Percentiles rank a stretch among this genome's conserved stretches.
Evolutionary conservation across 352 stramenopile genomes (phyloP).

Genomic region (Phytophthora pini): DNA sequence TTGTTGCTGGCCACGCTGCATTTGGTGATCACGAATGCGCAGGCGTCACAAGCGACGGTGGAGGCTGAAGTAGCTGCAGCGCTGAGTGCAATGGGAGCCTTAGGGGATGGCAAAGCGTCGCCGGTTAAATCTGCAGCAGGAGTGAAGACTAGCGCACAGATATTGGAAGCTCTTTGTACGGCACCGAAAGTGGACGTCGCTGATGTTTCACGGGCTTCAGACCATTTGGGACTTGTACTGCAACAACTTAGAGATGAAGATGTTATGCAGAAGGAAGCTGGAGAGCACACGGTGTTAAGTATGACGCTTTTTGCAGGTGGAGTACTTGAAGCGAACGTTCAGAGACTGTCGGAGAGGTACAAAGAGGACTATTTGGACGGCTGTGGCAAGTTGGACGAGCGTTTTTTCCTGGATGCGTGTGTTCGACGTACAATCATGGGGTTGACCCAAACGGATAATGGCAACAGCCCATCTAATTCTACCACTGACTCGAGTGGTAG

Average conservation of each 20-base stretch:
- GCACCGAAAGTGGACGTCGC: slow-evolving; percentile 53
- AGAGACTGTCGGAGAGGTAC: slow-evolving; percentile 47
- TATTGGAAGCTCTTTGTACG: slow-evolving; percentile 56
- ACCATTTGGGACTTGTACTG: slow-evolving; percentile 50
- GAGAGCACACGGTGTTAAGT: slow-evolving; percentile 14
- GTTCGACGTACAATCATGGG: slow-evolving; percentile 48
- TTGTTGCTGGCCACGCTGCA: slow-evolving; percentile 79
- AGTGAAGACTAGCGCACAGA: slow-evolving; percentile 31
- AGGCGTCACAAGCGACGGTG: slow-evolving; percentile 51
- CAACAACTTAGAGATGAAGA: slow-evolving; percentile 41
- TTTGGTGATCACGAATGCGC: slow-evolving; percentile 52
- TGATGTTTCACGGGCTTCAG: slow-evolving; percentile 51
- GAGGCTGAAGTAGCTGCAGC: slow-evolving; percentile 83
- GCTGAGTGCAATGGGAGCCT: slow-evolving; percentile 69
- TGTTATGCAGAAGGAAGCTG: slow-evolving; percentile 22
- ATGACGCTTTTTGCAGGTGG: slow-evolving; percentile 42
- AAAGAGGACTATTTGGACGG: slow-evolving; percentile 49
- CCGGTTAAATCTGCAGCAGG: slow-evolving; percentile 11
- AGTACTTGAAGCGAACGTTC: slow-evolving; percentile 55
- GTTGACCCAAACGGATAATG: slow-evolving; percentile 19
- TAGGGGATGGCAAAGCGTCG: slow-evolving; percentile 29
- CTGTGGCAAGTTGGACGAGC: slow-evolving; percentile 66
- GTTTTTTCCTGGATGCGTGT: slow-evolving; percentile 52
- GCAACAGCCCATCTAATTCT: slow-evolving; percentile 1
- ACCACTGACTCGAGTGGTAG: slow-evolving; percentile 32